Conservation (phyloP, 345 rosid genomes). For the Adansonia digitata region DNA sequence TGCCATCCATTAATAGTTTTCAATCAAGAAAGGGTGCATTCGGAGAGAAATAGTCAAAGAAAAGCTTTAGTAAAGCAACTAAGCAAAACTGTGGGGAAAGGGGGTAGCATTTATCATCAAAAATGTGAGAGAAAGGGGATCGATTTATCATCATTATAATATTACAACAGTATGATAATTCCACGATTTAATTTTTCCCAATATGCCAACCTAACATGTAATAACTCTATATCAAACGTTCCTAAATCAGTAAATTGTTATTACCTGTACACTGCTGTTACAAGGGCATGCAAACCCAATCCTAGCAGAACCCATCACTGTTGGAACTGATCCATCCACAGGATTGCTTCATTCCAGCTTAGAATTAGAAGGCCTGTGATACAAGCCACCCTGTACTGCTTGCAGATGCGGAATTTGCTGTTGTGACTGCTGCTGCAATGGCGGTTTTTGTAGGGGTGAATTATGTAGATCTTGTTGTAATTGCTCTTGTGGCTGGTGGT, state of each 20-base stretch:
- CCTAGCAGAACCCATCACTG: constrained; percentile 42
- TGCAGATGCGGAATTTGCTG: constrained; percentile 59
- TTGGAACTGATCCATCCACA: constrained; percentile 40
- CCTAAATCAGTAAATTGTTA: background rate
- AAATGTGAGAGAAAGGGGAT: background rate
- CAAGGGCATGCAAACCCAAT: constrained; percentile 50
- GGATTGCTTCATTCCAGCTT: constrained; percentile 54
- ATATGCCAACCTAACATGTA: background rate
- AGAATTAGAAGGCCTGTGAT: constrained; percentile 52
- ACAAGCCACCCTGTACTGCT: constrained; percentile 53
- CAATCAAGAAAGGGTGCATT: background rate
- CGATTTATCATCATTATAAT: background rate
- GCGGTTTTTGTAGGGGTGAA: constrained; percentile 25
- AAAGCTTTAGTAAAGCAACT: background rate
- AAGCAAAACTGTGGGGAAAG: background rate
- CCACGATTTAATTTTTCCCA: background rate
- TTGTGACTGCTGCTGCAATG: constrained; percentile 43
- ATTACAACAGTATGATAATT: background rate
- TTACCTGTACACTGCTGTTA: constrained; percentile 78
- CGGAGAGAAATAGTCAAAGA: background rate
- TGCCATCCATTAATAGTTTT: background rate
- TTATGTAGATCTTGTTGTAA: constrained; percentile 34
- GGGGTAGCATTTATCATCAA: background rate
- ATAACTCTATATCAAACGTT: background rate
- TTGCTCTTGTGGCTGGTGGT: constrained; percentile 48